A percentile compares a stretch with the other conserved stretches of the same genome.
Evolutionary conservation across 495 filamentous ascomycete species (phyloP).

Genomic region (Saxispiralis lemnorum): DNA sequence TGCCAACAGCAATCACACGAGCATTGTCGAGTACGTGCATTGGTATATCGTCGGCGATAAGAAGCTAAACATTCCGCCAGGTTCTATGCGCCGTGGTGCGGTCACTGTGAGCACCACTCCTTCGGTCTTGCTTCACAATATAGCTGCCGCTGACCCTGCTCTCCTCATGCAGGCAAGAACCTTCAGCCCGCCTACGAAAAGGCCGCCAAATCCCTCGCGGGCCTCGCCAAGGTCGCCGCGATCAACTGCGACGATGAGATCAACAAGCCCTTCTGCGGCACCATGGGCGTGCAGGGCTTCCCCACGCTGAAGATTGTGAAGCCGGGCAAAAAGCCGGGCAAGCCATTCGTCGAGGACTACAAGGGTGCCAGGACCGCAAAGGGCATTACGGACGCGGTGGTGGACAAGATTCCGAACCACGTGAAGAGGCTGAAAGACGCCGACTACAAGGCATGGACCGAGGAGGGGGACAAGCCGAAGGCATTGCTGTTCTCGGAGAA

Average conservation of each 20-base stretch:
- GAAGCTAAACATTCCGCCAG: background rate
- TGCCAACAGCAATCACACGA: slow-evolving; percentile 74
- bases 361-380: slow-evolving; percentile 64
- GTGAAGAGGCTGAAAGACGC: slow-evolving; percentile 68
- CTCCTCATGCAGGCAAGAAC: slow-evolving; percentile 40
- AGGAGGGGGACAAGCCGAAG: slow-evolving; percentile 56
- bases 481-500: slow-evolving; percentile 91
- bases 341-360: slow-evolving; percentile 84
- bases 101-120: no score
- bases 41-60: background rate
- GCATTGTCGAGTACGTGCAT: slow-evolving; percentile 50
- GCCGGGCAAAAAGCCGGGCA: slow-evolving; percentile 65
- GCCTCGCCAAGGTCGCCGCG: slow-evolving; percentile 82
- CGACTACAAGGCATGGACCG: slow-evolving; percentile 59
- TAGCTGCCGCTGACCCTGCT: background rate
- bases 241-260: slow-evolving; percentile 89
- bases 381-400: slow-evolving; percentile 72
- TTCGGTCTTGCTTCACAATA: no score
- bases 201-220: slow-evolving; percentile 70
- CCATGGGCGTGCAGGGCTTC: slow-evolving; percentile 86
- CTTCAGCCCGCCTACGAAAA: slow-evolving; percentile 93
- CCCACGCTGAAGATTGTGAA: slow-evolving; percentile 89
- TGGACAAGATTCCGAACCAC: slow-evolving; percentile 76
- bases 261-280: slow-evolving; percentile 78
- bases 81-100: background rate